Conservation (phyloP, 345 rosid species). For the Trapa incisa region DNA sequence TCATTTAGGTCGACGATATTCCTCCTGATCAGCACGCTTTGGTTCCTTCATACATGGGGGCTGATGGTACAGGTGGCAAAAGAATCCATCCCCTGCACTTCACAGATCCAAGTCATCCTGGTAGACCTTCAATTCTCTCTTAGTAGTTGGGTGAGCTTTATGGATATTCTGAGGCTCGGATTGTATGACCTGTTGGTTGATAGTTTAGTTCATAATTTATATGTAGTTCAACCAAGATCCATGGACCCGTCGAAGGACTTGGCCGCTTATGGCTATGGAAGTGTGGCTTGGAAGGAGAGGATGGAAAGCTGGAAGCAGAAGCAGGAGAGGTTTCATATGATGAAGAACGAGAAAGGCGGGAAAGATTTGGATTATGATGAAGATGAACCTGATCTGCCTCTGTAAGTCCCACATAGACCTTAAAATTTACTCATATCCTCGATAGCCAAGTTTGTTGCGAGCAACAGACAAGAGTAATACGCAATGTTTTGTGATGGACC, state of each 20-base stretch:
- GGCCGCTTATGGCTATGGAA: slow-evolving; percentile 45
- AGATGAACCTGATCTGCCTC: slow-evolving; percentile 30
- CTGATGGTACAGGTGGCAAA: slow-evolving; percentile 17
- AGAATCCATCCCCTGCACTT: slow-evolving; percentile 23
- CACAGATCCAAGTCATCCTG: slow-evolving; percentile 17
- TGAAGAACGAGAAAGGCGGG: slow-evolving; percentile 17
- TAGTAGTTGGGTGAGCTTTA: too few species aligned
- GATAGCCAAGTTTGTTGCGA: not conserved
- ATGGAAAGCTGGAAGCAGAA: slow-evolving; percentile 33
- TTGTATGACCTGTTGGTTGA: not conserved
- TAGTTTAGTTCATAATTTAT: not conserved
- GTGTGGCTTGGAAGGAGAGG: slow-evolving; percentile 49
- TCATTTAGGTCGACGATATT: slow-evolving; percentile 23
- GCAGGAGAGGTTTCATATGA: slow-evolving; percentile 21
- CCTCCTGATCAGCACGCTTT: slow-evolving; percentile 38
- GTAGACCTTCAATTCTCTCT: slow-evolving; percentile 6
- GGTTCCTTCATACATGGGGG: slow-evolving; percentile 26
- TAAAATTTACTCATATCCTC: not conserved
- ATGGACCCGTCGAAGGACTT: slow-evolving; percentile 43
- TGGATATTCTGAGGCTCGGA: not conserved
- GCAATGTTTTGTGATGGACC: slow-evolving; percentile 4
- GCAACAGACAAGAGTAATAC: too few species aligned
- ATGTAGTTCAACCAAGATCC: slow-evolving; percentile 31
- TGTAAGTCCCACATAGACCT: slow-evolving; percentile 18
- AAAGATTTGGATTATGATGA: slow-evolving; percentile 24